Conservation (phyloP, 2,329 filamentous ascomycete genomes). For the Daldinia sp. region DNA sequence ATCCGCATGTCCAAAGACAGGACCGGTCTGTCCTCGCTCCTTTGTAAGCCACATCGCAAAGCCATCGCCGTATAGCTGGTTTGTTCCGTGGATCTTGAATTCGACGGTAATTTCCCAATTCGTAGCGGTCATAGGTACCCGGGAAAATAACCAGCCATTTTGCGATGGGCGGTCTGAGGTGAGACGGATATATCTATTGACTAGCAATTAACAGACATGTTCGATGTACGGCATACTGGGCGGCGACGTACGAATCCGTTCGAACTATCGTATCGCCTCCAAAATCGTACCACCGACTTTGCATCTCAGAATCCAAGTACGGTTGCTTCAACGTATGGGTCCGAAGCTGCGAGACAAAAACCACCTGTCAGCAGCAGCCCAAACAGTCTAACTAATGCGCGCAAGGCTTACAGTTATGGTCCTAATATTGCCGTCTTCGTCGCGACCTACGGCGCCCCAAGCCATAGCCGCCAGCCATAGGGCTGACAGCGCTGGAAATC, state of each 20-base stretch:
- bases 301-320: conserved; percentile 97
- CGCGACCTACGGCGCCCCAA: conserved; percentile 54
- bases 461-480: conserved; percentile 50
- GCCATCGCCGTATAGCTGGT: conserved; percentile 92
- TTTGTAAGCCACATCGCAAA: conserved; percentile 99
- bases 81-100: conserved; percentile 90
- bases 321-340: conserved; percentile 90
- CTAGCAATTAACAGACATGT: conserved; percentile 38
- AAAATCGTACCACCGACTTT: conserved; percentile 99
- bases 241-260: conserved; percentile 67
- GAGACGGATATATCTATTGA: conserved; percentile 83
- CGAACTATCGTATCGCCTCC: conserved; percentile 91
- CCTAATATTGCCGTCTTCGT: conserved; percentile 62
- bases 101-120: conserved; percentile 99
- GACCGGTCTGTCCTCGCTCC: conserved; percentile 79
- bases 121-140: conserved; percentile 92
- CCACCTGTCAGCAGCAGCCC: conserved; percentile 23
- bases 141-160: conserved; percentile 91
- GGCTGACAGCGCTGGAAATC: conserved; percentile 46
- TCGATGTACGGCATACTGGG: conserved; percentile 1
- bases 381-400: conserved; percentile 5
- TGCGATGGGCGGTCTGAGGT: conserved; percentile 91
- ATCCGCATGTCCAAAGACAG: conserved; percentile 88
- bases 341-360: conserved; percentile 67
- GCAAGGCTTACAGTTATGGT: conserved; percentile 67